phyloP scores from a whole-genome alignment of 352 stramenopile genomes.

The Elongisporangium anandrum region DNA sequence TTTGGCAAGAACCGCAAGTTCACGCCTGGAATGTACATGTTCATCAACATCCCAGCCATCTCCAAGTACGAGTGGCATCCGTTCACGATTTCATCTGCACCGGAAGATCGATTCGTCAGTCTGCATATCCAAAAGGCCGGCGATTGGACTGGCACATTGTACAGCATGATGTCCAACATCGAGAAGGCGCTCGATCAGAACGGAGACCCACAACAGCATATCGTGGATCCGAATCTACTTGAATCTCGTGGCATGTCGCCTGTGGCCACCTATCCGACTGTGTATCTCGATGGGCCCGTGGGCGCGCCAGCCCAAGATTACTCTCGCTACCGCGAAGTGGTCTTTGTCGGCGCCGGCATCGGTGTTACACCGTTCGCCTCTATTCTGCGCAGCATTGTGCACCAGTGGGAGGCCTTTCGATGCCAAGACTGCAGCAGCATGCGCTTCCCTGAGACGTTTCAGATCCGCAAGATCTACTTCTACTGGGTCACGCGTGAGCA shows the following conservation, averaged over 20 bases:
- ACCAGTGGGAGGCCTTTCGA: slow-evolving; percentile 55
- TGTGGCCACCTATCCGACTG: slow-evolving; percentile 32
- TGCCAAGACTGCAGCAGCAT: slow-evolving; percentile 50
- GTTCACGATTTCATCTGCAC: slow-evolving; percentile 86
- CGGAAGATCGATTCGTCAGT: slow-evolving; percentile 59
- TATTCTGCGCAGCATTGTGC: slow-evolving; percentile 63
- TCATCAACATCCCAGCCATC: slow-evolving; percentile 75
- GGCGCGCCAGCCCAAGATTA: slow-evolving; percentile 64
- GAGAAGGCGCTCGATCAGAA: slow-evolving; percentile 15
- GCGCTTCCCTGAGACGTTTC: slow-evolving; percentile 60
- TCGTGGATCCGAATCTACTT: slow-evolving; percentile 6
- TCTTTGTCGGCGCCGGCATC: slow-evolving; percentile 69
- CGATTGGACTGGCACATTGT: slow-evolving; percentile 62
- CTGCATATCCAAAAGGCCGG: slow-evolving; percentile 66
- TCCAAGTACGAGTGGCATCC: slow-evolving; percentile 84
- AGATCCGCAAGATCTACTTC: slow-evolving; percentile 80
- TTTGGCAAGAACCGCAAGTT: slow-evolving; percentile 50
- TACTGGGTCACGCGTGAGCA: slow-evolving; percentile 82
- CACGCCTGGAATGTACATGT: slow-evolving; percentile 78
- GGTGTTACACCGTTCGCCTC: slow-evolving; percentile 72
- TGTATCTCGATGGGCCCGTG: slow-evolving; percentile 59
- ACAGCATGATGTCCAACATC: slow-evolving; percentile 38
- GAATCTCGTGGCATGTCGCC: slow-evolving; percentile 21
- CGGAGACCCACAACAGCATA: neutral
- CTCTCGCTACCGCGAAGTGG: slow-evolving; percentile 45